phyloP scores from a whole-genome alignment of 73 alveolate genomes.

The Paramecium sonneborni region DNA sequence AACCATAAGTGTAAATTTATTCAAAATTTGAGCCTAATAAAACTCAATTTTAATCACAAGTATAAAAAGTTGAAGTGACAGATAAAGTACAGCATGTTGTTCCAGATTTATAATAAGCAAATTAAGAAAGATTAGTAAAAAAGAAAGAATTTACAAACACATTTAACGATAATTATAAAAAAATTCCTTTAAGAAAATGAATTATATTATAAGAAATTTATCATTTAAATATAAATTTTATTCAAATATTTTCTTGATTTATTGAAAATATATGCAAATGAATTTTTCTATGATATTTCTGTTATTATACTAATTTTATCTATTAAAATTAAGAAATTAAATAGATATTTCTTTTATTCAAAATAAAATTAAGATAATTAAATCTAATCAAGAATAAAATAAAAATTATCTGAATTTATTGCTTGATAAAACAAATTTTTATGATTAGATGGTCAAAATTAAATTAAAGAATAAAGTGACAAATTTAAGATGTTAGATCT shows the following conservation, averaged over 20 bases:
- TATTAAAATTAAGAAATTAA: too few relatives aligned
- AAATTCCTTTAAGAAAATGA: slow-evolving; percentile 70
- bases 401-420: too few relatives aligned
- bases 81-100: slow-evolving; percentile 30
- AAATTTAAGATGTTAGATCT: too few relatives aligned
- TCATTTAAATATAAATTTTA: neutral
- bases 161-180: slow-evolving; percentile 53
- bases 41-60: neutral
- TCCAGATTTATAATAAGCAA: slow-evolving; percentile 19
- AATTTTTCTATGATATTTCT: too few relatives aligned
- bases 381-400: too few relatives aligned
- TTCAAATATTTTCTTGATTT: neutral
- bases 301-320: too few relatives aligned
- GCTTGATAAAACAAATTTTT: too few relatives aligned
- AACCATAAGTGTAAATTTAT: slow-evolving; percentile 58
- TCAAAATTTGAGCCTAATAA: slow-evolving; percentile 63
- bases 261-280: too few relatives aligned
- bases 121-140: slow-evolving; percentile 36
- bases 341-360: too few relatives aligned
- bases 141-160: slow-evolving; percentile 61
- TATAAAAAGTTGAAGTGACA: neutral
- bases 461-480: too few relatives aligned
- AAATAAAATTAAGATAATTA: too few relatives aligned
- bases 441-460: too few relatives aligned
- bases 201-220: neutral